Percentiles rank a stretch among this genome's conserved stretches.
These are phyloP conservation scores for Linum lewisii DNA, from an alignment of 345 rosid species.

Conservation along the genomic window DNA sequence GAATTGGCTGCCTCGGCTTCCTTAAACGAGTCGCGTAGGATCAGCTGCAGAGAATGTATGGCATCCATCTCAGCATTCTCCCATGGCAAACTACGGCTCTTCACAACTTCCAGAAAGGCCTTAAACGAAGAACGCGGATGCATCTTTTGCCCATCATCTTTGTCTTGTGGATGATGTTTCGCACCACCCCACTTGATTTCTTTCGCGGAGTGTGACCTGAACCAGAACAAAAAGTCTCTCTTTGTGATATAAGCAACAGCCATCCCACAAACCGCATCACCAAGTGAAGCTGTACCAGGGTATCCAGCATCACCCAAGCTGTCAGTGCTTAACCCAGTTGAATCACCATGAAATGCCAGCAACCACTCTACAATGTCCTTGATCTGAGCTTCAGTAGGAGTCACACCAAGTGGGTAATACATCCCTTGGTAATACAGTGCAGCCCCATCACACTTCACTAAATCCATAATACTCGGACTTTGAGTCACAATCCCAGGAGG, in stretches of 20 bases:
- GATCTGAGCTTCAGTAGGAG: conserved; percentile 78
- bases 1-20: conserved; percentile 69
- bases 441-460: conserved; percentile 91
- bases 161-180: conserved; percentile 94
- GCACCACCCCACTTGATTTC: conserved; percentile 99
- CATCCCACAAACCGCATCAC: conserved; percentile 97
- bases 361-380: conserved; percentile 85
- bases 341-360: conserved; percentile 71
- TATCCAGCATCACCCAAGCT: conserved; percentile 91
- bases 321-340: conserved; percentile 93
- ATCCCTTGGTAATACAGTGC: conserved; percentile 82
- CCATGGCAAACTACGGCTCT: conserved; percentile 90
- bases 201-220: conserved; percentile 90
- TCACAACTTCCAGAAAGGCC: conserved; percentile 97
- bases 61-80: conserved; percentile 99
- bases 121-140: conserved; percentile 94
- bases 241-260: conserved; percentile 89
- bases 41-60: conserved; percentile 95
- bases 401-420: conserved; percentile 66
- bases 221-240: conserved; percentile 88
- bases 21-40: conserved; percentile 79
- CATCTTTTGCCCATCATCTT: conserved; percentile 95
- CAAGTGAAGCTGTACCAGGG: conserved; percentile 73
- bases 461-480: conserved; percentile 93
- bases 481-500: conserved; percentile 91